Conservation (phyloP, 1,284 basidiomycete genomes). For the Ustilago sp. region DNA sequence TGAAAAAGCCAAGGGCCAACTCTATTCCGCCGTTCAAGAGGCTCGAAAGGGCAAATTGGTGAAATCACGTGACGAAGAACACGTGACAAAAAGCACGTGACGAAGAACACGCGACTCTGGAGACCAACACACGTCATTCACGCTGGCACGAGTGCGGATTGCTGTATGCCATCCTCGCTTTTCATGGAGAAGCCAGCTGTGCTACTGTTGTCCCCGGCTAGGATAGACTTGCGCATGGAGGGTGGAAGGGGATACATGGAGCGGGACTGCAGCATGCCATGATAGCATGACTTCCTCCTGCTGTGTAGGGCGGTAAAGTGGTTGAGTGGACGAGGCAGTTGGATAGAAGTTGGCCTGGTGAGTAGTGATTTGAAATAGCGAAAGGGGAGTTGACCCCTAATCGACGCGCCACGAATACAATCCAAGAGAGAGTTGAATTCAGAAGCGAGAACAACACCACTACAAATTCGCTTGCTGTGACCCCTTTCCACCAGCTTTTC, state of each 20-base stretch:
- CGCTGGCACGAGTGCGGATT: neutral
- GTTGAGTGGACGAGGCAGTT: neutral
- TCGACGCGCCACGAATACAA: slow-evolving; percentile 29
- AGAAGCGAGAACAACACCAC: slow-evolving; percentile 35
- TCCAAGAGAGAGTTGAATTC: slow-evolving; percentile 17
- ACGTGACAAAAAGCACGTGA: slow-evolving; percentile 45
- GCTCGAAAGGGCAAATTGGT: slow-evolving; percentile 5
- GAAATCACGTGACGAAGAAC: slow-evolving; percentile 26
- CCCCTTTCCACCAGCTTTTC: slow-evolving; percentile 10
- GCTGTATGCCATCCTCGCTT: no score
- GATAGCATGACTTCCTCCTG: no score
- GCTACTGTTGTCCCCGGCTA: no score
- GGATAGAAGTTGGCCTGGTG: neutral
- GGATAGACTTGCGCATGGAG: neutral
- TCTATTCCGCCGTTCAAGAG: neutral
- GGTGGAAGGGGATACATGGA: neutral
- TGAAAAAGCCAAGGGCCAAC: slow-evolving; percentile 3
- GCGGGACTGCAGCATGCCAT: neutral
- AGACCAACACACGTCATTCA: slow-evolving; percentile 31
- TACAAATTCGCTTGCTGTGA: slow-evolving; percentile 12
- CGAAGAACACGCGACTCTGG: slow-evolving; percentile 14
- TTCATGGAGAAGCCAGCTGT: no score
- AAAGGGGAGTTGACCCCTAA: slow-evolving; percentile 17
- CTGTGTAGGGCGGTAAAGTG: no score
- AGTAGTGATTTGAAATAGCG: neutral